Base-by-base conservation (phyloP, 1,284 basidiomycete genomes). In the Wallemia mellicola region DNA sequence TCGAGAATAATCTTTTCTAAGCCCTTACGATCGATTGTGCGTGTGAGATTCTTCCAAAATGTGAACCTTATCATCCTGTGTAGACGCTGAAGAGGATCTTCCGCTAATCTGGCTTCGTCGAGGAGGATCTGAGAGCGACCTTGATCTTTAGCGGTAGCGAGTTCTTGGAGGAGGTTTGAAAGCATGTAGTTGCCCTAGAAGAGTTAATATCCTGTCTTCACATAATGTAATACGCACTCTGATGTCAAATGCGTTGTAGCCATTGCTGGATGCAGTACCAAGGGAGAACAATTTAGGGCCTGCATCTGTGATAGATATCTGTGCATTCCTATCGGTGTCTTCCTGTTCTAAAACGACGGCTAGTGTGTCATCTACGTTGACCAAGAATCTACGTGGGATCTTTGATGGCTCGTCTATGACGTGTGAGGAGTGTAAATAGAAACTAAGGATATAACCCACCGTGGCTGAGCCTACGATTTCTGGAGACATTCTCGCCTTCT, bases 291-390 rank as follows among this genome's bases (percentile, higher is more conserved):
- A 77, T 73, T 98, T 98, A 14, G 92, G 94, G 3, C 92, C 92
- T 62, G 87, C 86, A 69, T 98, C 92, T 24, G 86, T 91, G 67
- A 96, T 80, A 64, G 86, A 89, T 67, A 98, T 96, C 72, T 95
- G 83, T 69, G 91, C 89, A 71, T 98, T 88, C 57, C 84, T 84
- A 65, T 98, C 89, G 2, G 92, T 96, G 70, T 98, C 92, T 68
- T 98, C 92, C 69, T 98, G 94, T 69, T 94, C 88, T 28, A 98
- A 80, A 3, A 98, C 81, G 61, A 95, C 80, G 57, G 89, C 81
- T 69, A 98, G 89, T 28, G 92, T 98, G 72, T 95, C 89, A 67
- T 98, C 92, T n/a, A 98, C 92, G 66, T 96, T 92, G 62, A 98
- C 88, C 33, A 96, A 77, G 73, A 95, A 98, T 28, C 87, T 81